Percentiles rank a stretch among this genome's conserved stretches.
Conservation (phyloP, 495 filamentous ascomycete species). For the Penicillium paxilli region DNA sequence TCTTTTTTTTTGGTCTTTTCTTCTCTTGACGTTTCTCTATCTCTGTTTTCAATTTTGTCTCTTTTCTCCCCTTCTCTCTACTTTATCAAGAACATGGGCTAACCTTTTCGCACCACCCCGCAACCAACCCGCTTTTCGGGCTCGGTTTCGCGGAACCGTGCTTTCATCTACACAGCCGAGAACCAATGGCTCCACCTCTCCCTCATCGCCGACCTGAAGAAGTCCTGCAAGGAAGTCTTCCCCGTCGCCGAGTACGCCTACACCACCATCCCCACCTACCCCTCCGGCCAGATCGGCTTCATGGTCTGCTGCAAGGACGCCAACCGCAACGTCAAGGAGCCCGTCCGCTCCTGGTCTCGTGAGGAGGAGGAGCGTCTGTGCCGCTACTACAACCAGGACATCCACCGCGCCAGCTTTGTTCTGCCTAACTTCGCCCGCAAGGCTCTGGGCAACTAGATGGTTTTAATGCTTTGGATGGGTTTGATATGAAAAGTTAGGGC, state of each 20-base stretch:
- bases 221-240: conserved; percentile 96
- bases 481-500: conserved; percentile 6
- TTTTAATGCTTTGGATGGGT: conserved; percentile 27
- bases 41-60: conserved; percentile 3
- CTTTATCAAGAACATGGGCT: conserved; percentile 21
- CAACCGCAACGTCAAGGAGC: conserved; percentile 76
- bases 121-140: conserved; percentile 39
- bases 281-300: conserved; percentile 98
- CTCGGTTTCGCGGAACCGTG: conserved; percentile 36
- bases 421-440: conserved; percentile 88
- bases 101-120: conserved; percentile 28
- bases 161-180: conserved; percentile 64
- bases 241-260: conserved; percentile 97
- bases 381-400: conserved; percentile 93
- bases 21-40: neutral
- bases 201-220: conserved; percentile 88
- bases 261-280: conserved; percentile 99
- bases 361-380: conserved; percentile 92
- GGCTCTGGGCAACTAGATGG: conserved; percentile 54
- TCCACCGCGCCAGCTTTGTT: conserved; percentile 92
- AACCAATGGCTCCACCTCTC: conserved; percentile 98
- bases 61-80: neutral
- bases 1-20: neutral
- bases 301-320: conserved; percentile 98
- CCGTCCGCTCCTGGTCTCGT: conserved; percentile 70